Evolutionary conservation across 805 yeast species (phyloP).

Genomic region (Nakazawaea wyomingensis): DNA sequence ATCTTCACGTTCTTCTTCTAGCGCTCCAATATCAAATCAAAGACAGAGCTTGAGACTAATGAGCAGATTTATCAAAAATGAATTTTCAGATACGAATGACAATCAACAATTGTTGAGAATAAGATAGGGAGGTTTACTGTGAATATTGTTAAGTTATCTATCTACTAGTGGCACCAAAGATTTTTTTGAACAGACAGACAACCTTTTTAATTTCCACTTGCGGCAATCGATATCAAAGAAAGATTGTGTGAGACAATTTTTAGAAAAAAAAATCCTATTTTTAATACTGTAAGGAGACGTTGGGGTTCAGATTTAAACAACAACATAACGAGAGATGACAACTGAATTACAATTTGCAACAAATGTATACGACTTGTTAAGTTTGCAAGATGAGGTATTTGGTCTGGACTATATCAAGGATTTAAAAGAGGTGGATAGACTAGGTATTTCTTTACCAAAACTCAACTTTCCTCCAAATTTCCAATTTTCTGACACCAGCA

Average conservation of each 20-base stretch:
- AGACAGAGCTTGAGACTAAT: too few relatives aligned
- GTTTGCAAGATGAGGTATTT: conserved; percentile 3
- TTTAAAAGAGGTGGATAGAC: conserved; percentile 8
- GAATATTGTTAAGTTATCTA: too few relatives aligned
- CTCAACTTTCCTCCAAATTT: conserved; percentile 1
- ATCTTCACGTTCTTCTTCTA: too few relatives aligned
- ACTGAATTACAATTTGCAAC: conserved; percentile 7
- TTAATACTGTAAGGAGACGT: too few relatives aligned
- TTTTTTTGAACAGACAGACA: neutral
- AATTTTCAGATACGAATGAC: too few relatives aligned
- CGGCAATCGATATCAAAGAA: neutral
- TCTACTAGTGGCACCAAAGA: neutral
- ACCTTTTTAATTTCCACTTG: neutral
- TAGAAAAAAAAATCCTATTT: neutral
- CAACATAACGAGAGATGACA: too few relatives aligned
- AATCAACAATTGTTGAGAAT: too few relatives aligned
- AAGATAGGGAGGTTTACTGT: too few relatives aligned
- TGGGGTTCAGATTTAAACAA: too few relatives aligned
- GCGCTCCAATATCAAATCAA: too few relatives aligned
- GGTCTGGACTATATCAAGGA: neutral
- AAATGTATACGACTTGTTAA: conserved; percentile 6
- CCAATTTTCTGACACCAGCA: neutral
- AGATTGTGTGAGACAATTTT: too few relatives aligned
- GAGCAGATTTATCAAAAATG: too few relatives aligned
- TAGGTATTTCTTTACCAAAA: conserved; percentile 11